phyloP scores from a whole-genome alignment of 352 stramenopile genomes.

The Pythium rhizo-oryzae region DNA sequence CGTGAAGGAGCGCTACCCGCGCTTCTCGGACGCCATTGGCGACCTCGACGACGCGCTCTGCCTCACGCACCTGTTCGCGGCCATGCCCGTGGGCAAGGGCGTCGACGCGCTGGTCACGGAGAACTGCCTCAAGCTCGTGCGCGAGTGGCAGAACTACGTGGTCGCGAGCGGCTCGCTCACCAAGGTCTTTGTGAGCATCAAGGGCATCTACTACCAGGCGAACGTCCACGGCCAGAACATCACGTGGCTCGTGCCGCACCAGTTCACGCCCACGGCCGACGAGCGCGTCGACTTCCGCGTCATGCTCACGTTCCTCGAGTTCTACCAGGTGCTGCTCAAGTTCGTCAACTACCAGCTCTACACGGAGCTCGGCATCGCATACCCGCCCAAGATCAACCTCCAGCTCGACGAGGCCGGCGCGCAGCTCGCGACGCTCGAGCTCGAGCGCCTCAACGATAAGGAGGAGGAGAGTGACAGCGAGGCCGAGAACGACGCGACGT shows the following conservation, averaged over 20 bases:
- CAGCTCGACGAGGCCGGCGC: conserved; percentile 75
- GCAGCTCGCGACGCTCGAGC: conserved; percentile 68
- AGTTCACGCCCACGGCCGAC: conserved; percentile 97
- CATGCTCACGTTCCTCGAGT: conserved; percentile 99
- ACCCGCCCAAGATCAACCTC: conserved; percentile 93
- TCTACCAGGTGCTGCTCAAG: conserved; percentile 98
- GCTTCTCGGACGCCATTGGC: conserved; percentile 96
- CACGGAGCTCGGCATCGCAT: conserved; percentile 92
- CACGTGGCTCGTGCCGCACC: conserved; percentile 98
- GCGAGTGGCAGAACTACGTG: conserved; percentile 98
- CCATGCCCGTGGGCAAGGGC: conserved; percentile 91
- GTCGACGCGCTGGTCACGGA: conserved; percentile 88
- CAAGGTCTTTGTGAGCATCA: conserved; percentile 99
- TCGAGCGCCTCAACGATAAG: conserved; percentile 58
- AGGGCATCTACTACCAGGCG: conserved; percentile 99
- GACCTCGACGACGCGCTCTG: conserved; percentile 99
- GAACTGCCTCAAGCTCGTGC: conserved; percentile 92
- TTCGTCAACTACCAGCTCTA: conserved; percentile 99
- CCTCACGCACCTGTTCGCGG: conserved; percentile 97
- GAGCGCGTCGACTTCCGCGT: conserved; percentile 98
- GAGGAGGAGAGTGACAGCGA: conserved; percentile 34
- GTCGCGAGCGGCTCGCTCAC: conserved; percentile 89
- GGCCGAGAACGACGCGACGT: conserved; percentile 30
- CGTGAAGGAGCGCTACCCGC: conserved; percentile 98
- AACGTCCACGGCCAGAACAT: conserved; percentile 93